phyloP scores from a whole-genome alignment of 805 yeast species.

The Candida nemodendra region DNA sequence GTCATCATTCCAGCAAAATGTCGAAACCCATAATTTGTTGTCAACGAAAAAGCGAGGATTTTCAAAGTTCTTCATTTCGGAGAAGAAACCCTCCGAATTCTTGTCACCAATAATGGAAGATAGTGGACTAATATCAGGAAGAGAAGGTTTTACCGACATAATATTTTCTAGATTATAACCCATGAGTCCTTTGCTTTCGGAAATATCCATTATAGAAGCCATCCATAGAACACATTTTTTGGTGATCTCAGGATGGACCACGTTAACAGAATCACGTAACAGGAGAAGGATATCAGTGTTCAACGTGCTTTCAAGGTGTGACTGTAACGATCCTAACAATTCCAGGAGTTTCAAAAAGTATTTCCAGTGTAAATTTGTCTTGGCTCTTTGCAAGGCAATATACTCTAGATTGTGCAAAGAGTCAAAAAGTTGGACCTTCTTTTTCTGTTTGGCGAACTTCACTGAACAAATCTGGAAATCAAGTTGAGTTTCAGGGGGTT shows the following conservation, averaged over 20 bases:
- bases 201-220: conserved; percentile 42
- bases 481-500: conserved; percentile 58
- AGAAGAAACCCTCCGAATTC: conserved; percentile 37
- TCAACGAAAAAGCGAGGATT: conserved; percentile 57
- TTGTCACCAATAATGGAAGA: conserved; percentile 17
- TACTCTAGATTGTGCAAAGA: conserved; percentile 44
- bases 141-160: conserved; percentile 29
- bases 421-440: conserved; percentile 43
- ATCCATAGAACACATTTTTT: conserved; percentile 60
- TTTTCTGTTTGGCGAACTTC: conserved; percentile 59
- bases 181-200: conserved; percentile 23
- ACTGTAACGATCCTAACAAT: conserved; percentile 51
- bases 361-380: conserved; percentile 52
- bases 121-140: conserved; percentile 22
- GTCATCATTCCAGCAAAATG: conserved; percentile 71
- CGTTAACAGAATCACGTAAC: conserved; percentile 46
- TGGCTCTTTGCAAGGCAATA: conserved; percentile 28
- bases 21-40: conserved; percentile 56
- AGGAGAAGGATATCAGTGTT: conserved; percentile 40
- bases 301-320: conserved; percentile 48
- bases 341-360: conserved; percentile 46
- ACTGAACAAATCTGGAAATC: conserved; percentile 60
- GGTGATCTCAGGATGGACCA: conserved; percentile 69
- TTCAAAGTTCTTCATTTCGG: conserved; percentile 49
- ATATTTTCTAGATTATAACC: conserved; percentile 44